Base-by-base conservation (phyloP, 1,139 yeast genomes). In the Geotrichum siamense region DNA sequence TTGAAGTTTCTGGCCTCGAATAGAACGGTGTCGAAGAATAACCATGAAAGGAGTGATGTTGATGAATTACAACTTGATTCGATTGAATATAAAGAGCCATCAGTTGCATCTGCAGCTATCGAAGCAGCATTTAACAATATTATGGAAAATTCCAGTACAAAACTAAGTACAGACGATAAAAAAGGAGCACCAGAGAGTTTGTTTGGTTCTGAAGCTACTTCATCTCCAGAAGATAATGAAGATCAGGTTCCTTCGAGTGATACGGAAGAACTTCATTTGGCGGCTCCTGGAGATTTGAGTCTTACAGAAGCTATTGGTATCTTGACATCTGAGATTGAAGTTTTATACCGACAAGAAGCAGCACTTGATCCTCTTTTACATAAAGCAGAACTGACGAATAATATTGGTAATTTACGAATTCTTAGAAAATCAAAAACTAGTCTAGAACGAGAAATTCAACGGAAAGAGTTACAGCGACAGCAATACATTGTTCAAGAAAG, bases 341-440 rank as follows among this genome's bases (percentile, higher is more conserved):
- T 71, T 45, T 65, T 84, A 27, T 69, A 72, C 36, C 76, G 76
- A 47, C 95, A 87, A 57, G 67, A 76, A 35, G 66, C 70, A 4
- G 75, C 87, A 25, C 63, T 87, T 31, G 75, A 74, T 15, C 82
- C 91, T 3, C 67, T 89, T 41, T 62, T 84, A 23, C 69, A 72
- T 37, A 87, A 87, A 57, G 96, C 96, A 0, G 94, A 85, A 55
- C 65, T 87, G 28, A 84, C 93, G 0, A 82, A 84, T 58, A 83
- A 84, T 57, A 64, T 74, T 4, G 70, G 77, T 1, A 94, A 87
- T 55, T 63, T 83, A 42, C 74, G 80, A 51, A 72, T 87, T 44
- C 64, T 87, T 50, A 68, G 68, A 41, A 82, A 80, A 54, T 85
- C 96, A 0, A 75, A 75, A 47, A 54, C 71, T 3, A 76, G 85